A percentile compares a stretch with the other conserved stretches of the same genome.
Conservation (phyloP, 768 basidiomycete genomes). For the Podaxis rugospora region DNA sequence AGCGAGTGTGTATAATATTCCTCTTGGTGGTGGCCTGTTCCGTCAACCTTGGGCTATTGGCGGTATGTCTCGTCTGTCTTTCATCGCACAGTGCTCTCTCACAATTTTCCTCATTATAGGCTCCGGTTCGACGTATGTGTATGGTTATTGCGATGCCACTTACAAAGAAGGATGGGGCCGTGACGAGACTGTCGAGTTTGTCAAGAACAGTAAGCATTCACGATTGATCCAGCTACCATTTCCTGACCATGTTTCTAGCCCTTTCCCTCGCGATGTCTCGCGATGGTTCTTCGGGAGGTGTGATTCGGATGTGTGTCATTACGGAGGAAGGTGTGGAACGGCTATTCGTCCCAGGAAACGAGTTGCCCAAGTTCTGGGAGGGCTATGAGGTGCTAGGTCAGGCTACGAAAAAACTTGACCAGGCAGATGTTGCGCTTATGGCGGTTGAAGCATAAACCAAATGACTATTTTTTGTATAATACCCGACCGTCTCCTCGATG, state of each 20-base stretch:
- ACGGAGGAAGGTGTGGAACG: constrained; percentile 90
- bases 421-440: constrained; percentile 41
- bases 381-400: constrained; percentile 66
- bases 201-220: constrained; percentile 80
- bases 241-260: constrained; percentile 41
- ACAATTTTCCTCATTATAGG: constrained; percentile 36
- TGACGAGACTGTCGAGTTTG: constrained; percentile 90
- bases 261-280: constrained; percentile 94
- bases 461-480: constrained; percentile 11
- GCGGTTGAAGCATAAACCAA: constrained; percentile 37
- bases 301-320: constrained; percentile 96
- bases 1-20: constrained; percentile 94
- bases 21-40: constrained; percentile 94
- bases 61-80: constrained; percentile 42
- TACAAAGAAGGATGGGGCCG: constrained; percentile 88
- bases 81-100: background rate
- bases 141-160: constrained; percentile 99
- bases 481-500: background rate
- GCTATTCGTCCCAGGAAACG: constrained; percentile 86
- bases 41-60: constrained; percentile 99
- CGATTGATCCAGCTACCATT: background rate
- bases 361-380: constrained; percentile 89
- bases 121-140: constrained; percentile 96
- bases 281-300: constrained; percentile 97
- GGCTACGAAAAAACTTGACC: constrained; percentile 26